phyloP scores from a whole-genome alignment of 768 basidiomycete genomes.

The Termitomyces sp. region DNA sequence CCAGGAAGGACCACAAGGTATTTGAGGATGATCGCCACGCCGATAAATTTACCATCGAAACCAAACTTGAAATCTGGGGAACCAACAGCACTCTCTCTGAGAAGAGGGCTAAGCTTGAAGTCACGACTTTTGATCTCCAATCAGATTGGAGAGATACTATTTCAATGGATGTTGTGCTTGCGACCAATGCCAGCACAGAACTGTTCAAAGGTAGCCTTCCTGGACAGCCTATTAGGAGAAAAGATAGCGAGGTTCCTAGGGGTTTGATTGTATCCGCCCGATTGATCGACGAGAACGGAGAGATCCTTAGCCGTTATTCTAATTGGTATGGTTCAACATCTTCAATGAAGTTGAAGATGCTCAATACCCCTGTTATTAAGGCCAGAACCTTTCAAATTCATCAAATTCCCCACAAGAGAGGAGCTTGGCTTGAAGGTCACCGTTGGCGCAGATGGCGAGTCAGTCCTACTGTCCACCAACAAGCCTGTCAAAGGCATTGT shows the following conservation, averaged over 20 bases:
- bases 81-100: slow-evolving; percentile 69
- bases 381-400: slow-evolving; percentile 95
- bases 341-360: not conserved
- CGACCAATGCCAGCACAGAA: slow-evolving; percentile 78
- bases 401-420: slow-evolving; percentile 65
- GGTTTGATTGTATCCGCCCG: slow-evolving; percentile 70
- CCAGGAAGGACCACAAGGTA: slow-evolving; percentile 65
- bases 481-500: slow-evolving; percentile 87
- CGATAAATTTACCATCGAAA: slow-evolving; percentile 62
- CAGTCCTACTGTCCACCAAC: slow-evolving; percentile 47
- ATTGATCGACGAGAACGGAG: slow-evolving; percentile 48
- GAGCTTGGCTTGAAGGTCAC: slow-evolving; percentile 55
- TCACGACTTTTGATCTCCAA: slow-evolving; percentile 58
- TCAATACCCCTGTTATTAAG: slow-evolving; percentile 30
- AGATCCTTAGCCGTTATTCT: slow-evolving; percentile 64
- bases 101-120: slow-evolving; percentile 58
- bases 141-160: slow-evolving; percentile 56
- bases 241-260: slow-evolving; percentile 57
- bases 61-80: slow-evolving; percentile 78
- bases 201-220: slow-evolving; percentile 68
- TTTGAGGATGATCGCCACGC: slow-evolving; percentile 58
- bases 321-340: slow-evolving; percentile 53
- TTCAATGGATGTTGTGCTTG: slow-evolving; percentile 48
- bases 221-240: slow-evolving; percentile 69
- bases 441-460: slow-evolving; percentile 50